Conservation (phyloP, 345 rosid genomes). For the Ricinus communis region DNA sequence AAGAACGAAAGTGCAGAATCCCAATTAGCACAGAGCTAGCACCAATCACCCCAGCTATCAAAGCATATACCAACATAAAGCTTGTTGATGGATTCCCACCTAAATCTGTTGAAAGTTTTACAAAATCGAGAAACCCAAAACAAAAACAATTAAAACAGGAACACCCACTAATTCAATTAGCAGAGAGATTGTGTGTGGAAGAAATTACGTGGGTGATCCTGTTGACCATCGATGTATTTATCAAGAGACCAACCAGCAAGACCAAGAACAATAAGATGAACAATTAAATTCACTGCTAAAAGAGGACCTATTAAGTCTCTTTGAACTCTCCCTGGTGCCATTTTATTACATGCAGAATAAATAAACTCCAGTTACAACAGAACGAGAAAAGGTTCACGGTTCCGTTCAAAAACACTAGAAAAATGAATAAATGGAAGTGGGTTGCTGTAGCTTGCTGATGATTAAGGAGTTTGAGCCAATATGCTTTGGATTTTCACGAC, state of each 20-base stretch:
- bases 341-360: background rate
- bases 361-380: too few species aligned
- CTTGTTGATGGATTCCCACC: constrained; percentile 30
- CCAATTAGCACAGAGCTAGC: constrained; percentile 26
- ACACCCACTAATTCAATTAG: background rate
- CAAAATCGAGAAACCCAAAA: background rate
- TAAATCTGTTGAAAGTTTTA: constrained; percentile 11
- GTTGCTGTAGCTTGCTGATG: too few species aligned
- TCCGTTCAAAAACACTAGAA: too few species aligned
- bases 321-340: constrained; percentile 13
- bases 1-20: constrained; percentile 26
- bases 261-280: constrained; percentile 32
- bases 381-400: too few species aligned
- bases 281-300: constrained; percentile 30
- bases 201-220: constrained; percentile 33
- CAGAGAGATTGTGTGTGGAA: background rate
- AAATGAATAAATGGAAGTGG: too few species aligned
- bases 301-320: constrained; percentile 32
- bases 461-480: too few species aligned
- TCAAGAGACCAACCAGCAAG: constrained; percentile 37
- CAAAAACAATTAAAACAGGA: background rate
- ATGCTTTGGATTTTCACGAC: too few species aligned
- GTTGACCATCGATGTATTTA: constrained; percentile 40
- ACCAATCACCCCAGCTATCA: constrained; percentile 18
- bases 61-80: constrained; percentile 24